phyloP scores from a whole-genome alignment of 2,329 filamentous ascomycete genomes.

The Ceratocystis diversiconidia region DNA sequence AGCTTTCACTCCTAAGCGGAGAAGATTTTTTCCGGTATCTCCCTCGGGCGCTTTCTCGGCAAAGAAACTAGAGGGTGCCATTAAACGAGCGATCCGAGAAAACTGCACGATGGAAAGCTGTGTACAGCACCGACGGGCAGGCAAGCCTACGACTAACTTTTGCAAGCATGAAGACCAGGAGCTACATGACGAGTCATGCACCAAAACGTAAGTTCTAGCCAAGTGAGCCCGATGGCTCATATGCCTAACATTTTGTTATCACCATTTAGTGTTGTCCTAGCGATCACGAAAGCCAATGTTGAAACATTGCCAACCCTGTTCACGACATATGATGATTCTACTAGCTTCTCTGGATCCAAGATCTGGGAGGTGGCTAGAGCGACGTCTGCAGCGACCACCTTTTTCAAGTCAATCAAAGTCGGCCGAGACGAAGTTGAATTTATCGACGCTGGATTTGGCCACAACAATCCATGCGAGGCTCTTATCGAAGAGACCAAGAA shows the following conservation, averaged over 20 bases:
- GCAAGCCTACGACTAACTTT: neutral
- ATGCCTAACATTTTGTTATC: neutral
- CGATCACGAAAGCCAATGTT: neutral
- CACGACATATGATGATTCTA: constrained; percentile 22
- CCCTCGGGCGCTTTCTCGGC: neutral
- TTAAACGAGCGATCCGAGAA: neutral
- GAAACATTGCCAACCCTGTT: constrained; percentile 21
- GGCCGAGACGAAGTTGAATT: constrained; percentile 23
- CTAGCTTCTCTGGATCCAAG: constrained; percentile 19
- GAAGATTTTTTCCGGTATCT: neutral
- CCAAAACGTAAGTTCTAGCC: neutral
- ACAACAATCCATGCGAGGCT: constrained; percentile 25
- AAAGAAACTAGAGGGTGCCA: neutral
- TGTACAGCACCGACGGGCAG: neutral
- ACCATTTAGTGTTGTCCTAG: neutral
- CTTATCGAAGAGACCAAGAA: constrained; percentile 23
- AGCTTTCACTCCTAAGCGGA: neutral
- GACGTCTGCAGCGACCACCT: constrained; percentile 23
- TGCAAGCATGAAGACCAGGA: neutral
- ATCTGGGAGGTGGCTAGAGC: constrained; percentile 25
- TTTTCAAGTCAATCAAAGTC: constrained; percentile 24
- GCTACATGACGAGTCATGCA: neutral
- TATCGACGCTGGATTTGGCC: constrained; percentile 24
- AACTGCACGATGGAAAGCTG: neutral
- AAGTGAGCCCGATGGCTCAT: neutral